Base-by-base conservation (phyloP, 192 early-diverging fungal genomes). In the Coemansia sp. region DNA sequence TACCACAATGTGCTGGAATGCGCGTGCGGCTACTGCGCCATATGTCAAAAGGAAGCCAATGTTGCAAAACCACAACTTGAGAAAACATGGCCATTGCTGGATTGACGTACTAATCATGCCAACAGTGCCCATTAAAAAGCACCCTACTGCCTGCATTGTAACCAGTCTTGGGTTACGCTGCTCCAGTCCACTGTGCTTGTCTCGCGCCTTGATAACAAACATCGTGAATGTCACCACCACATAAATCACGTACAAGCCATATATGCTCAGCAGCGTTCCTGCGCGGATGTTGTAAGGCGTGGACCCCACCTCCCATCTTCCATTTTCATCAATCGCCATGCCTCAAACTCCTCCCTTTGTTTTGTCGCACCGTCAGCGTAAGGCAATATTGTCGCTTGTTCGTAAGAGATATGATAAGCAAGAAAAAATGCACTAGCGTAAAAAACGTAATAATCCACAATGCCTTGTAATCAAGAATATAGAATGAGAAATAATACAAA, bases 171-270 rank as follows among this genome's bases (percentile, higher is more conserved):
- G 31, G 64, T 62, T 69, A 18, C 76, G 67, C 60, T 66, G 67
- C 2, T 54, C n/a, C 55, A 78, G 54, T 59, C 76, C 76, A 21
- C 71, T 73, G 64, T 78, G 76, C 60, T 63, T 78, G 25, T 78
- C 70, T 21, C 76, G 70, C 25, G 76, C 49, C 48, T 78, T 78
- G 25, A 66, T 57, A 4, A 78, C 12, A 52, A 78, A 78, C 76
- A 78, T 65, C 9, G 30, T 23, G 10, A 65, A 60, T 34, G 76
- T 78, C n/a, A 58, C 31, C 10, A 78, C 25, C 0, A 58, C 76
- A 34, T 66, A 78, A 16, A 69, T 26, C 31, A 61, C 48, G 28
- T 78, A 73, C 19, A 73, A 2, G 4, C 38, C 49, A 22, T 63
- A 78, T 22, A 78, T 27, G 5, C 49, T 47, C 55, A 78, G 24